Evolutionary conservation across 2,329 filamentous ascomycete genomes (phyloP).

Genomic region (Penicillium sp.): DNA sequence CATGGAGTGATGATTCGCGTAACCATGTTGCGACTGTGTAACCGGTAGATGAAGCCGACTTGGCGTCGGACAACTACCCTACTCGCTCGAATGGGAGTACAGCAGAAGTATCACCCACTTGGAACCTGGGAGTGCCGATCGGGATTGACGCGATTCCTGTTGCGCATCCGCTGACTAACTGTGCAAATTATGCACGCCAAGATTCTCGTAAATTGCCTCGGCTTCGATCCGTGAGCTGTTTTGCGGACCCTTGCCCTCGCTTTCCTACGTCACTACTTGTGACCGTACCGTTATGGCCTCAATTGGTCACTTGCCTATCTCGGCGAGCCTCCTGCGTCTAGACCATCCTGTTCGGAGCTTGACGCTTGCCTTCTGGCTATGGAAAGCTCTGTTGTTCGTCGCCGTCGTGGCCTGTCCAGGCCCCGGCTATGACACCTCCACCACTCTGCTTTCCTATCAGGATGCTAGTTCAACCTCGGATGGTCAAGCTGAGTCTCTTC

Average conservation of each 20-base stretch:
- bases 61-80: neutral
- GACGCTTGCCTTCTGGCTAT: constrained; percentile 48
- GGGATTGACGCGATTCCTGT: neutral
- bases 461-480: constrained; percentile 2
- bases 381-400: constrained; percentile 56
- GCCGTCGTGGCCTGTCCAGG: constrained; percentile 54
- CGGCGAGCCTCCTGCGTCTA: constrained; percentile 24
- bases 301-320: constrained; percentile 10
- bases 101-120: neutral
- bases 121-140: neutral
- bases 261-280: constrained; percentile 1
- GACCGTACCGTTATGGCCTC: constrained; percentile 9
- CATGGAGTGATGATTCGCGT: neutral
- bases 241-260: neutral
- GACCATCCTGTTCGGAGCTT: constrained; percentile 34
- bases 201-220: neutral
- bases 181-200: neutral
- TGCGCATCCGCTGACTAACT: constrained; percentile 14
- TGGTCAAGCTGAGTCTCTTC: constrained; percentile 15
- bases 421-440: constrained; percentile 63
- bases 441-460: constrained; percentile 47
- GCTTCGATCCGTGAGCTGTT: neutral
- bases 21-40: neutral
- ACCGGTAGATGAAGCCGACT: neutral
- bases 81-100: neutral